Percentiles rank a stretch among this genome's conserved stretches.
phyloP scores from a whole-genome alignment of 495 filamentous ascomycete species.

The Symbiotaphrina buchneri region DNA sequence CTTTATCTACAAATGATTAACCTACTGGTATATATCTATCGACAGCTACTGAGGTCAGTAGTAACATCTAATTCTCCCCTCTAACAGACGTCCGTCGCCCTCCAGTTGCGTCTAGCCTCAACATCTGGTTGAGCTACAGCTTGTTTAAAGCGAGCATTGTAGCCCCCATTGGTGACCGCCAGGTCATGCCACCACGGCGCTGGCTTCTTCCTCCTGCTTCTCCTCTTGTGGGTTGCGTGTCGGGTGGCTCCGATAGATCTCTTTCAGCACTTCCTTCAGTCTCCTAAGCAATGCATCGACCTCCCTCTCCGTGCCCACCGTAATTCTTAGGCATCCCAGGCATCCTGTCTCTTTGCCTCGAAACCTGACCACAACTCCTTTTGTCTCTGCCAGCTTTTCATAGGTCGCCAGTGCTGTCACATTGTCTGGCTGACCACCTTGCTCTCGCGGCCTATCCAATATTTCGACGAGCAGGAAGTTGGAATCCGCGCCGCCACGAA shows the following conservation, averaged over 20 bases:
- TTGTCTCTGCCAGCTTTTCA: constrained; percentile 62
- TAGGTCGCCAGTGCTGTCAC: constrained; percentile 55
- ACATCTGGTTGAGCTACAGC: no score
- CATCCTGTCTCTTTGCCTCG: constrained; percentile 83
- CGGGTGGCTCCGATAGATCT: constrained; percentile 20
- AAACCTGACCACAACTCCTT: constrained; percentile 82
- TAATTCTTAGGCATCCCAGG: constrained; percentile 70
- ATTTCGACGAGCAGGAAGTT: constrained; percentile 90
- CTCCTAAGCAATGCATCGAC: constrained; percentile 54
- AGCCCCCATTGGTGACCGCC: no score
- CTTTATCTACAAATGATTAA: no score
- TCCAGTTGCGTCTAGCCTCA: no score
- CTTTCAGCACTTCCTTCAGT: constrained; percentile 34
- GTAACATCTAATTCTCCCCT: no score
- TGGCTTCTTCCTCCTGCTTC: no score
- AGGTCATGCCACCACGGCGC: no score
- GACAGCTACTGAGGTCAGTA: no score
- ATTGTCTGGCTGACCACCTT: constrained; percentile 55
- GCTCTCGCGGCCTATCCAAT: constrained; percentile 30
- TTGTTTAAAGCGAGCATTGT: no score
- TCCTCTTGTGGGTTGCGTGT: no score
- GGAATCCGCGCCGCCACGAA: constrained; percentile 55
- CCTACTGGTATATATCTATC: no score
- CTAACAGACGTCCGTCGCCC: no score
- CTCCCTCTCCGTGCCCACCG: constrained; percentile 76